Conservation (phyloP, 208 protist genomes). For the Trypanosomatidae sp. region DNA sequence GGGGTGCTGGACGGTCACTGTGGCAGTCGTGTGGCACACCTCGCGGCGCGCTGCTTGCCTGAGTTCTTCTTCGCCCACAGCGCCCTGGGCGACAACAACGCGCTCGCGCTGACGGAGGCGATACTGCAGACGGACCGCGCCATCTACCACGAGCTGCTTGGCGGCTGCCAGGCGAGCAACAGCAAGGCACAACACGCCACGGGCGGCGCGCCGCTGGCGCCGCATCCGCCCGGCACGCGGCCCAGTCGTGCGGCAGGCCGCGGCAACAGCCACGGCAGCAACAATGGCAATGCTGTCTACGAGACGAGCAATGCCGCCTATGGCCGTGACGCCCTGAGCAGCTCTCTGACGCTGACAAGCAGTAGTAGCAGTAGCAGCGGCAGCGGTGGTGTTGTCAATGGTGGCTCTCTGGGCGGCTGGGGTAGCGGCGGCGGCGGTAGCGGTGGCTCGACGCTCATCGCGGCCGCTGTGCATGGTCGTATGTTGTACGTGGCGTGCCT, state of each 20-base stretch:
- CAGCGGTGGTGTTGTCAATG: not conserved
- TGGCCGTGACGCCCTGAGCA: not conserved
- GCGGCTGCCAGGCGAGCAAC: no score
- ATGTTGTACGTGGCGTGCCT: slow-evolving; percentile 82
- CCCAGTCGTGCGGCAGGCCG: no score
- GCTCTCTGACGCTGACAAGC: not conserved
- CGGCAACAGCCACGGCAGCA: no score
- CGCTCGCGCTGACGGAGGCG: slow-evolving; percentile 53
- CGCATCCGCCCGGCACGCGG: no score
- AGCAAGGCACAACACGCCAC: no score
- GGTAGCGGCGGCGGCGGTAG: slow-evolving; percentile 6
- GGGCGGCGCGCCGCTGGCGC: no score
- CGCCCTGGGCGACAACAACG: slow-evolving; percentile 54
- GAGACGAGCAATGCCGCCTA: not conserved
- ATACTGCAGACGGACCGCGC: slow-evolving; percentile 55
- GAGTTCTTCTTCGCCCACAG: slow-evolving; percentile 44
- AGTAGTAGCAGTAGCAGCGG: not conserved
- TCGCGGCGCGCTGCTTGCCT: slow-evolving; percentile 41
- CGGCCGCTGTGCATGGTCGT: slow-evolving; percentile 43
- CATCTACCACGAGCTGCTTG: slow-evolving; percentile 17
- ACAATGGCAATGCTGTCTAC: not conserved
- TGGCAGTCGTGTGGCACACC: slow-evolving; percentile 49
- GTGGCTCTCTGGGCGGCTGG: not conserved
- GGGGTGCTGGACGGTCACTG: slow-evolving; percentile 78
- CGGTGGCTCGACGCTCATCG: slow-evolving; percentile 63